Evolutionary conservation across 1,284 basidiomycete genomes (phyloP), one percentile per base, ranked within the genome.

Genomic region (Schizopora paradoxa): DNA sequence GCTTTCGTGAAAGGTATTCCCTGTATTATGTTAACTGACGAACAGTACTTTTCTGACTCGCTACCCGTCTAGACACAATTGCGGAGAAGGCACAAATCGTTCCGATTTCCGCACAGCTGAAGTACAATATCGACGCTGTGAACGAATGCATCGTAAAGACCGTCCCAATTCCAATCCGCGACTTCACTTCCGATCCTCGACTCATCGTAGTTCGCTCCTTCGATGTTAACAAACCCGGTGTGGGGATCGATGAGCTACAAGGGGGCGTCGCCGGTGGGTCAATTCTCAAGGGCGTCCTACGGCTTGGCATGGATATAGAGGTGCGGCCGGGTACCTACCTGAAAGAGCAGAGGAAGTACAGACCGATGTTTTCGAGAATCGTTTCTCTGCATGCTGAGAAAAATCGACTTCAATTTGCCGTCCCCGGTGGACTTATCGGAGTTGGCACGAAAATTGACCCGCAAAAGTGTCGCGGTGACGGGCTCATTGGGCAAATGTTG

Each of bases 121-220:
- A 91, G 69, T 99, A 97, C 77, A 99, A 99, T 74, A 98, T 99
- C 59, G 95, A 98, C 61, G 94, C 95, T n/a, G 94, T 99, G 42
- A 96, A 96, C 71, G 93, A 98, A 63, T 97, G 97, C 72, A 95
- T 99, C 64, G 92, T 95, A 57, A 95, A 92, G 66, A 83, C 88
- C 49, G 97, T 99, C 57, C 91, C 95, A 7, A 88, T 98, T 37
- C 95, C 95, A 31, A 71, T 86, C 29, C 89, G 95, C 53, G 88
- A 99, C 72, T 99, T 99, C 66, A 77, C 82, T 29, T 86, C 92
- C 34, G 82, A 91, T 55, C 92, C 95, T 0, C 82, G 86, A 39
- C 82, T 99, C 55, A 98, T 99, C 59, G 94, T 99, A 62, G 99
- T 99, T 64, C 91, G 93, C 59, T 98, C 94, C n/a, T 99, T 99